Percentiles rank a stretch among this genome's conserved stretches.
These are phyloP conservation scores for Herpetospermum pedunculosum DNA, from an alignment of 306 rosid genomes.

Conservation along the genomic window DNA sequence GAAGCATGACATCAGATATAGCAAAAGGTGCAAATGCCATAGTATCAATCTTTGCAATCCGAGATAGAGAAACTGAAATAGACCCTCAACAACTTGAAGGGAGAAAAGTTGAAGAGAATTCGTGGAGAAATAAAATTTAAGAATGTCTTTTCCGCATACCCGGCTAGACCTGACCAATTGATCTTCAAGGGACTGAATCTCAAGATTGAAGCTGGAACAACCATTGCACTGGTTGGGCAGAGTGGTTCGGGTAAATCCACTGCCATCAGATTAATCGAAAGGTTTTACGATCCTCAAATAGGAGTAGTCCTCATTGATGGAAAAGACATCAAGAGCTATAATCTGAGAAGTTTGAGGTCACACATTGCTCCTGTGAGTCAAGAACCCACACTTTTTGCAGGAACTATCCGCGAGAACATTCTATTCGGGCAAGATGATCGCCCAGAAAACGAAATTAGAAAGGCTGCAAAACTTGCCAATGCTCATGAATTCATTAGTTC, in stretches of 20 bases:
- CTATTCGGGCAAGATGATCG: conserved; percentile 41
- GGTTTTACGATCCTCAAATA: conserved; percentile 55
- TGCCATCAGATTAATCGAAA: conserved; percentile 60
- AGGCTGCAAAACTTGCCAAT: conserved; percentile 54
- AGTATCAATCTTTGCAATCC: conserved; percentile 41
- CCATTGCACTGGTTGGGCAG: conserved; percentile 64
- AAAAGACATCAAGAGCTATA: conserved; percentile 34
- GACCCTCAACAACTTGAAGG: conserved; percentile 45
- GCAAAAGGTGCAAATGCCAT: conserved; percentile 61
- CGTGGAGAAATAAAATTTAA: conserved; percentile 42
- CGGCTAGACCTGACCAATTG: conserved; percentile 54
- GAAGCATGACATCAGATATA: conserved; percentile 68
- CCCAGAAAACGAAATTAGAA: conserved; percentile 41
- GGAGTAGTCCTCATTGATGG: conserved; percentile 50
- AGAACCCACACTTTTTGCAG: conserved; percentile 66
- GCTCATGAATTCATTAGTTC: conserved; percentile 75
- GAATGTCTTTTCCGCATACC: conserved; percentile 50
- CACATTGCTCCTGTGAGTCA: conserved; percentile 70
- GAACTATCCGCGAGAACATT: conserved; percentile 66
- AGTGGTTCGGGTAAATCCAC: conserved; percentile 89
- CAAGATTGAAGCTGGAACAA: conserved; percentile 50
- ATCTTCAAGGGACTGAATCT: conserved; percentile 50
- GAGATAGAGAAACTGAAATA: conserved; percentile 48
- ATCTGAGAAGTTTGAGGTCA: conserved; percentile 46
- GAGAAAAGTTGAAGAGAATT: conserved; percentile 14